phyloP scores from a whole-genome alignment of 768 basidiomycete genomes.

The Naganishia vaughanmartiniae region DNA sequence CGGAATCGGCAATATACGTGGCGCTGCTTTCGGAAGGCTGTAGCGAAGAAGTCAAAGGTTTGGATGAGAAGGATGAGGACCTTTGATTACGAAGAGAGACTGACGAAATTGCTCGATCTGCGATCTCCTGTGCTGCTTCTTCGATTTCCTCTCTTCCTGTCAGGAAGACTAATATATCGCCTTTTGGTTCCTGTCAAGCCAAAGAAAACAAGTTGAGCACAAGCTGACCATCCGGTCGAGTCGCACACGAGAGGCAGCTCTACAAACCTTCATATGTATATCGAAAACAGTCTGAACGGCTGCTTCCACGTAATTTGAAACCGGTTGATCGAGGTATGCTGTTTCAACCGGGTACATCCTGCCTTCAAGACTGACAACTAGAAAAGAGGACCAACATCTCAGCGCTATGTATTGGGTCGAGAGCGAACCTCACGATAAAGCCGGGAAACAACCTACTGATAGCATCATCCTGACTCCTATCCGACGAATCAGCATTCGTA shows the following conservation, averaged over 20 bases:
- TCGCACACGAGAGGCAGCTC: neutral
- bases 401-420: too few relatives aligned
- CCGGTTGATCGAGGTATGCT: constrained; percentile 70
- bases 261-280: constrained; percentile 67
- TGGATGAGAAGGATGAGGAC: neutral
- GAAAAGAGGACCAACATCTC: neutral
- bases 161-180: constrained; percentile 89
- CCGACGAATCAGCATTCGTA: constrained; percentile 56
- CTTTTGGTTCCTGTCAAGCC: constrained; percentile 59
- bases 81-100: constrained; percentile 36
- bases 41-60: constrained; percentile 45
- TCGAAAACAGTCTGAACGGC: constrained; percentile 92
- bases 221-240: neutral
- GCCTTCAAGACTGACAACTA: constrained; percentile 82
- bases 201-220: constrained; percentile 7
- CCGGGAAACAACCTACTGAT: constrained; percentile 53
- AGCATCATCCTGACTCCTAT: constrained; percentile 61
- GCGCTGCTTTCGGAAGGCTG: constrained; percentile 57
- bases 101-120: constrained; percentile 74
- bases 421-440: neutral
- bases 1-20: constrained; percentile 66
- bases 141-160: constrained; percentile 98
- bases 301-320: constrained; percentile 80
- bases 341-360: constrained; percentile 93
- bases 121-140: constrained; percentile 71